Evolutionary conservation across 2,329 filamentous ascomycete genomes (phyloP).

Genomic region (Tolypocladium pustulatum): DNA sequence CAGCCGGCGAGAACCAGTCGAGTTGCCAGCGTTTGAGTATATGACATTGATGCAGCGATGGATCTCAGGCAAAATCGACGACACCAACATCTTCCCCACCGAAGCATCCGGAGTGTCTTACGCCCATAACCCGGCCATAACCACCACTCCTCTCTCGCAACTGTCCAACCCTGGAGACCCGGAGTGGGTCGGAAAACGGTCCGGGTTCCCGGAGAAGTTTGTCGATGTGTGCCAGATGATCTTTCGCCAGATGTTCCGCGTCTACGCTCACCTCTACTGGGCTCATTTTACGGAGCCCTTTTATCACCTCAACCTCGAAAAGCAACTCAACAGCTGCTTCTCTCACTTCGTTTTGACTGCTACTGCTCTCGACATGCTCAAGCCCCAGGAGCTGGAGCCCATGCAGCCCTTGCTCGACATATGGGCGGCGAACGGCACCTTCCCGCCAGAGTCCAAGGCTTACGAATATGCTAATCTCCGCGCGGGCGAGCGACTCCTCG

Average conservation of each 20-base stretch:
- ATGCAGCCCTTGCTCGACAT: conserved; percentile 93
- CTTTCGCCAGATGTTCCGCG: conserved; percentile 96
- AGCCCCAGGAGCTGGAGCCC: conserved; percentile 83
- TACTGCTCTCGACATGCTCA: conserved; percentile 73
- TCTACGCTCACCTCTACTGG: conserved; percentile 97
- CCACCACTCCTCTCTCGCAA: conserved; percentile 49
- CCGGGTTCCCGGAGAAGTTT: conserved; percentile 86
- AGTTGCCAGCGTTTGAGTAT: conserved; percentile 86
- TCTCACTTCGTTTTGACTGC: conserved; percentile 75
- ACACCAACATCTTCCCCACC: conserved; percentile 81
- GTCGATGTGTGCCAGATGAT: conserved; percentile 85
- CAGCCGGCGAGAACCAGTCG: conserved; percentile 74
- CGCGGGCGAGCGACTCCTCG: conserved; percentile 48
- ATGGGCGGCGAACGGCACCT: conserved; percentile 80
- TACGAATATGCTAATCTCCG: conserved; percentile 54
- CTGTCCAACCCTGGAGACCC: conserved; percentile 49
- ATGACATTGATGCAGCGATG: conserved; percentile 94
- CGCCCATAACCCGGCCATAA: conserved; percentile 49
- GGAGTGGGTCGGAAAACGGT: conserved; percentile 83
- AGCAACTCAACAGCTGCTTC: conserved; percentile 80
- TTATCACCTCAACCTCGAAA: conserved; percentile 71
- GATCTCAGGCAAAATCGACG: conserved; percentile 93
- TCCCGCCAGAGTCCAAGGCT: conserved; percentile 64
- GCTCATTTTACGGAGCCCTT: conserved; percentile 82
- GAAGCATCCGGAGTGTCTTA: conserved; percentile 63